Base-by-base conservation (phyloP, 148 eudicot species). In the Vaccinium corymbosum region DNA sequence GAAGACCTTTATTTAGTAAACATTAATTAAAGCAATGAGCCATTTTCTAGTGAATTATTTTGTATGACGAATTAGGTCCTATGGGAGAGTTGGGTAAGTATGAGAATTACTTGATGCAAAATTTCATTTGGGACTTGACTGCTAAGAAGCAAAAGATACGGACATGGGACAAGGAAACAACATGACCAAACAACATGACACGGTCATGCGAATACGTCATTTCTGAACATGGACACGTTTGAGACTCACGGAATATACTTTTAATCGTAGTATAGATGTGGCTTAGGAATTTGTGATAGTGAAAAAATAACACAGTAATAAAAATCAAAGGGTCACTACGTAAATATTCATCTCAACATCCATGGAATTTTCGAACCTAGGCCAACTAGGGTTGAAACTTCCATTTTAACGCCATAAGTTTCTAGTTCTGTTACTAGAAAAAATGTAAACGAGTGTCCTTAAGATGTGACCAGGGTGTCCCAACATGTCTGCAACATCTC, bases 41-140 rank as follows among this genome's bases (percentile, higher is more conserved):
- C 38, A 27, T 4, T 11, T 62, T 62, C 12, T 51, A 27, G 32
- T 22, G 3, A 22, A 62, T n/a, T 62, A 62, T 62, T n/a, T 27
- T 62, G 9, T 62, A 22, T n/a, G 27, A 2, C 1, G 13, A 22
- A 62, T 62, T 62, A 62, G 13, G 14, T 22, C 29, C 70, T 62
- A 9, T 62, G 70, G 13, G 70, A 7, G 29, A 10, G 27, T 62
- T 71, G 75, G 46, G 29, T 6, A 14, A 32, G 48, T 29, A 27
- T 9, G 32, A 71, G 20, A 74, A 46, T 64, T 3, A 74, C 11
- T 42, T 74, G 51, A 46, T 76, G 42, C 15, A 76, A 48, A 76
- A 76, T 16, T 76, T 77, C 10, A 19, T n/a, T 80, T 75, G 84
- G 85, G 78, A 80, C 84, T 68, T 76, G 8, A 71, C 84, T 59